A percentile compares a stretch with the other conserved stretches of the same genome.
phyloP scores from a whole-genome alignment of 1,284 basidiomycete genomes.

The Pascua guehoae region DNA sequence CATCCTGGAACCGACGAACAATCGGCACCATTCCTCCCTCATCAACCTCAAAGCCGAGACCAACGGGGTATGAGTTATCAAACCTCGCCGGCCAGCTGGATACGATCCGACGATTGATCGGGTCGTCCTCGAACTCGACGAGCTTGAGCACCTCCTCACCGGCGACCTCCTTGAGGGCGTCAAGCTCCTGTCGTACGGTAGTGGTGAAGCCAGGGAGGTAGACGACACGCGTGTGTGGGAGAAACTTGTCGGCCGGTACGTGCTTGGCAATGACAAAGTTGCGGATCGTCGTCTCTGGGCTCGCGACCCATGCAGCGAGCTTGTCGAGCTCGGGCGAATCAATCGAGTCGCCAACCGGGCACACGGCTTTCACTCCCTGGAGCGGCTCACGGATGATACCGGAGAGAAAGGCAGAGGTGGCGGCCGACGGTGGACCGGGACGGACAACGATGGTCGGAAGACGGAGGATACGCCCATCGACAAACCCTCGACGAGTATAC shows the following conservation, averaged over 20 bases:
- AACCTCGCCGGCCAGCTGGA: conserved; percentile 46
- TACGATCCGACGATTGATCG: conserved; percentile 47
- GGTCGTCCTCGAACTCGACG: conserved; percentile 47
- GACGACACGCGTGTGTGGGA: conserved; percentile 54
- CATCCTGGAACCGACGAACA: conserved; percentile 44
- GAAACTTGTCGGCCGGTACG: conserved; percentile 54
- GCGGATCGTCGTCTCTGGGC: conserved; percentile 56
- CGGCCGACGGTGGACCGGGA: conserved; percentile 57
- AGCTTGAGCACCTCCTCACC: conserved; percentile 44
- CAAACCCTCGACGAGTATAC: conserved; percentile 59
- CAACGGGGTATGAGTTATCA: conserved; percentile 42
- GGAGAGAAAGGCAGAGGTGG: conserved; percentile 61
- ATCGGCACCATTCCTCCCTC: conserved; percentile 47
- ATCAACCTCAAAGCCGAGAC: conserved; percentile 44
- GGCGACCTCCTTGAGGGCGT: conserved; percentile 42
- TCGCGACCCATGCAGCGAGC: conserved; percentile 58
- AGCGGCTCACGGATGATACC: conserved; percentile 64
- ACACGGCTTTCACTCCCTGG: conserved; percentile 55
- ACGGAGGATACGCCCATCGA: conserved; percentile 62
- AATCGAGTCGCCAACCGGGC: conserved; percentile 54
- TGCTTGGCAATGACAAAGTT: conserved; percentile 59
- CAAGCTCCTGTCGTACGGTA: conserved; percentile 44
- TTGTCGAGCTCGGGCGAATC: conserved; percentile 42
- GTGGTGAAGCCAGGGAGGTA: conserved; percentile 49
- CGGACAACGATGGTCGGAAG: conserved; percentile 63